Conservation (phyloP, 2,329 filamentous ascomycete genomes). For the Hypoxylon sp. region DNA sequence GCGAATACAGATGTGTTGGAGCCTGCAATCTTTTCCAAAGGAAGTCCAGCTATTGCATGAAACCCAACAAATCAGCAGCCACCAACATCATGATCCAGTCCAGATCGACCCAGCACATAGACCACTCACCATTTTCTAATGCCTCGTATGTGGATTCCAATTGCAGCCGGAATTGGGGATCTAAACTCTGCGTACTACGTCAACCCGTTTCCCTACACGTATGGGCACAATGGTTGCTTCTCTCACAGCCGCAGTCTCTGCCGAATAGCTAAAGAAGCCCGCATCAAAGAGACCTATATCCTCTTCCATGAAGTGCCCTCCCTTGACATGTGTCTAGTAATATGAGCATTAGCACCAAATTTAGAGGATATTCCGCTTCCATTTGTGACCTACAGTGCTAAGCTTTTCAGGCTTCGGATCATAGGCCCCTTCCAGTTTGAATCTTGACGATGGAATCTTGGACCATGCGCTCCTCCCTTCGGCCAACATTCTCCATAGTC, state of each 20-base stretch:
- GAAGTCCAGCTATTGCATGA: slow-evolving; percentile 50
- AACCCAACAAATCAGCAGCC: neutral
- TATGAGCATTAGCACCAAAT: neutral
- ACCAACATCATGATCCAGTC: neutral
- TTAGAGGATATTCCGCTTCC: neutral
- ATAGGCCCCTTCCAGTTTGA: slow-evolving; percentile 40
- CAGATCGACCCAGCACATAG: neutral
- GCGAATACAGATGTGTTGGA: slow-evolving; percentile 54
- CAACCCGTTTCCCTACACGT: neutral
- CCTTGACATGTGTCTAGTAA: slow-evolving; percentile 31
- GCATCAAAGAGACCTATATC: slow-evolving; percentile 56
- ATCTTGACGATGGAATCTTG: slow-evolving; percentile 48
- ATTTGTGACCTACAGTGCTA: neutral
- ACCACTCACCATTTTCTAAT: slow-evolving; percentile 51
- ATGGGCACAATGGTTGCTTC: neutral
- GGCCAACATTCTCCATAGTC: slow-evolving; percentile 49
- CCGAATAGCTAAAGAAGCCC: slow-evolving; percentile 53
- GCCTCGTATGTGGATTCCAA: slow-evolving; percentile 54
- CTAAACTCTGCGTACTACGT: slow-evolving; percentile 48
- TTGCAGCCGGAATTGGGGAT: slow-evolving; percentile 55
- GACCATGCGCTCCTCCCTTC: slow-evolving; percentile 44
- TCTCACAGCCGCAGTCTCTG: neutral
- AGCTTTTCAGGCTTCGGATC: slow-evolving; percentile 35
- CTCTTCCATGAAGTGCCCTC: slow-evolving; percentile 53
- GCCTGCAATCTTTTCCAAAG: slow-evolving; percentile 46